Percentiles rank a stretch among this genome's conserved stretches.
Evolutionary conservation across 495 filamentous ascomycete species (phyloP).

Genomic region (Neurospora sp.): DNA sequence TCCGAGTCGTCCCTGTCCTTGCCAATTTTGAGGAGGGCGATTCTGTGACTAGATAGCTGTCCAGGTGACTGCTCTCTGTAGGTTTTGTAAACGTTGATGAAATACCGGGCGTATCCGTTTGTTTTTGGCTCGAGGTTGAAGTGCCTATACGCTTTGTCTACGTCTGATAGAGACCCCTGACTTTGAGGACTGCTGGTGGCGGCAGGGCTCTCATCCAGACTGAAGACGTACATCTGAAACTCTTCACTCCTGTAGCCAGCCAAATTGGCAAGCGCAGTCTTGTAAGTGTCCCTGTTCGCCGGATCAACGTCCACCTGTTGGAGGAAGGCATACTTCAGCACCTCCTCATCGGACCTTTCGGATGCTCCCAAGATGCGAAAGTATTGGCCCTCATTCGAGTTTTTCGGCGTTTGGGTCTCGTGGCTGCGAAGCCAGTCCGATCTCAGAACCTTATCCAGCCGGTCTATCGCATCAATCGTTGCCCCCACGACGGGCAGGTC

Average conservation of each 20-base stretch:
- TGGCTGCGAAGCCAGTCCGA: slow-evolving; percentile 2
- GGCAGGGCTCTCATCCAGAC: not conserved
- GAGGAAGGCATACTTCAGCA: slow-evolving; percentile 19
- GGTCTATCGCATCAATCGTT: slow-evolving; percentile 5
- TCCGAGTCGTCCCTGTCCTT: slow-evolving; percentile 7
- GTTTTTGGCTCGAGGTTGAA: slow-evolving; percentile 5
- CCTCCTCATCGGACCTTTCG: slow-evolving; percentile 7
- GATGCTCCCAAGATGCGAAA: slow-evolving; percentile 13
- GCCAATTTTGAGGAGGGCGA: slow-evolving; percentile 14
- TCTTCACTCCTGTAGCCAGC: slow-evolving; percentile 8
- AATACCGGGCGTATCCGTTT: not conserved
- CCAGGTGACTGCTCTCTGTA: slow-evolving; percentile 12
- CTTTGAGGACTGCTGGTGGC: not conserved
- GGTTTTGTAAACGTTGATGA: slow-evolving; percentile 13
- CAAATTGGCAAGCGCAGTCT: slow-evolving; percentile 12
- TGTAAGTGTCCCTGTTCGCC: slow-evolving; percentile 4
- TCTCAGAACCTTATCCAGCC: slow-evolving; percentile 12
- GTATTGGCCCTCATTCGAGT: not conserved
- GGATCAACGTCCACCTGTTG: slow-evolving; percentile 14
- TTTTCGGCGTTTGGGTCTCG: not conserved
- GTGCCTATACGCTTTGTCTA: slow-evolving; percentile 11
- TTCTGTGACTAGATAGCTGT: slow-evolving; percentile 12
- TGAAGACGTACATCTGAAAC: slow-evolving; percentile 16
- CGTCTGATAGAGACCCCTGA: not conserved
- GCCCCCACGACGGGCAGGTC: slow-evolving; percentile 8